Conservation (phyloP, 805 yeast species). For the Wickerhamomyces xylosicus region DNA sequence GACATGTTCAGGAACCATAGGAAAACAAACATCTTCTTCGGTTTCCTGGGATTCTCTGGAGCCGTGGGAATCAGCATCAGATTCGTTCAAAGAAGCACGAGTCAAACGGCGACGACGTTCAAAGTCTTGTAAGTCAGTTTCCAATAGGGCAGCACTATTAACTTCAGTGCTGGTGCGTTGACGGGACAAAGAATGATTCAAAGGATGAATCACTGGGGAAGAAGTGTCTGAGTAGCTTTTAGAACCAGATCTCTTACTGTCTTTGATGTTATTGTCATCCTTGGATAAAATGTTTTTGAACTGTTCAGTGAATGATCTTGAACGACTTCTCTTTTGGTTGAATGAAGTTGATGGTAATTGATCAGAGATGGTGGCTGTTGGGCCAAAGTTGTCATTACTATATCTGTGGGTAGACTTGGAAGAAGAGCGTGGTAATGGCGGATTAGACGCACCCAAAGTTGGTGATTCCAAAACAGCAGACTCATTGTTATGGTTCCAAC, state of each 20-base stretch:
- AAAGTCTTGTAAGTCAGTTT: constrained; percentile 24
- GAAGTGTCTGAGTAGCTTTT: constrained; percentile 12
- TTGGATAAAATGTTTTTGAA: constrained; percentile 24
- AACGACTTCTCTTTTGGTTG: constrained; percentile 12
- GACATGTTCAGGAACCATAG: constrained; percentile 63
- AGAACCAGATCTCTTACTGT: constrained; percentile 15
- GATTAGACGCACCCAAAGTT: neutral
- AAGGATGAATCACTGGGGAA: constrained; percentile 16
- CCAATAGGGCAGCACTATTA: no score
- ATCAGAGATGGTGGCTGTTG: neutral
- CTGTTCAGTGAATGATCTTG: constrained; percentile 31
- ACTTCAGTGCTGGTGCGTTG: no score
- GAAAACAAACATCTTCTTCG: constrained; percentile 96
- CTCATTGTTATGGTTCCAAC: constrained; percentile 6
- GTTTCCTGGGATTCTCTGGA: constrained; percentile 81
- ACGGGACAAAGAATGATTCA: constrained; percentile 12
- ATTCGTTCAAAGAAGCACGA: constrained; percentile 33
- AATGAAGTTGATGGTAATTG: neutral
- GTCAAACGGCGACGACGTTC: constrained; percentile 23
- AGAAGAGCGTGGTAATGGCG: neutral
- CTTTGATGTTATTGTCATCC: constrained; percentile 13
- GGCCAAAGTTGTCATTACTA: neutral
- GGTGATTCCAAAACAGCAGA: constrained; percentile 12
- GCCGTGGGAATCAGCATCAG: constrained; percentile 62
- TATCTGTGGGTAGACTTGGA: neutral